Base-by-base conservation (phyloP, 257 asterid genomes). In the Misopates orontium region DNA sequence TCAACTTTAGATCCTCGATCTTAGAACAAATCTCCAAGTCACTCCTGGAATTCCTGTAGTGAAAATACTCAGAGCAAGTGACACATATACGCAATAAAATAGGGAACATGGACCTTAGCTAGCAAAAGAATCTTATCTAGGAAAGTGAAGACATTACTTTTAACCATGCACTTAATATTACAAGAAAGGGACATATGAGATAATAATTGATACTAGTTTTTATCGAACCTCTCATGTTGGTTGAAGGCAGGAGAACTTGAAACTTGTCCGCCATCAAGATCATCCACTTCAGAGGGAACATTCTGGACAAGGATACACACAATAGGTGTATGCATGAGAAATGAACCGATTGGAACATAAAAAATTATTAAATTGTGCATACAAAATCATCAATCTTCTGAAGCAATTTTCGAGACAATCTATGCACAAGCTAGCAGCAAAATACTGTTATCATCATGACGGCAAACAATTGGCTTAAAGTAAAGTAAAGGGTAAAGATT, bases 1-100 rank as follows among this genome's bases (percentile, higher is more conserved):
- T 91, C 91, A 89, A 82, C 77, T 89, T 85, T 71, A 92, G 83
- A 76, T 79, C 92, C 85, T 75, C 95, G 57, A 89, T 91, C 89
- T 87, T 89, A 87, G 89, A 85, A 81, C 84, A 89, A 71, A 89
- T 80, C 84, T 85, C 98, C 71, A 81, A 66, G 77, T 87, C 89
- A 77, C 83, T 81, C 72, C 68, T 77, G 79, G 71, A 61, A 72
- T 80, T 85, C 91, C 91, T 83, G 82, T 70, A 62, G 72, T 60
- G 50, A 40, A 62, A 66, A 72, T 60, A 39, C 9, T n/a, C 60
- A 55, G 67, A 32, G 55, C 70, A 60, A 62, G 60, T 11, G 39
- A 67, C 68, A 40, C 40, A 48, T 22, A 41, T 71, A 24, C 45
- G 4, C 64, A 65, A 25, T 24, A 12, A 67, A 66, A 44, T 64